A percentile compares a stretch with the other conserved stretches of the same genome.
Conservation (phyloP, 1,139 yeast species). For the Nakaseomyces sp. region DNA sequence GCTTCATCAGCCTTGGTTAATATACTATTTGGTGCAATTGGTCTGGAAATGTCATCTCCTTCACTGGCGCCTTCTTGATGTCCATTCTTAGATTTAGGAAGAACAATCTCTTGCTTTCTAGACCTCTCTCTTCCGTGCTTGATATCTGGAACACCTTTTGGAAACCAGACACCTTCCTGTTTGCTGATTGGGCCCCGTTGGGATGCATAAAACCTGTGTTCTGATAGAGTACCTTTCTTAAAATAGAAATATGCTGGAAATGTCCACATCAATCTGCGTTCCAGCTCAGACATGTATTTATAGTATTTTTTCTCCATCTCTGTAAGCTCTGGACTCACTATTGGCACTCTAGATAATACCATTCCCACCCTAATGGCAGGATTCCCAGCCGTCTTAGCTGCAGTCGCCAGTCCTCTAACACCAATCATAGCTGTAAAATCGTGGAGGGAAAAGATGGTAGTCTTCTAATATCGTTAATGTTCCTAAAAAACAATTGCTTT, state of each 20-base stretch:
- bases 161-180: conserved; percentile 68
- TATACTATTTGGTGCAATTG: conserved; percentile 64
- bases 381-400: conserved; percentile 11
- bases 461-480: too few relatives aligned
- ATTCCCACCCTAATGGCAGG: conserved; percentile 39
- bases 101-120: conserved; percentile 59
- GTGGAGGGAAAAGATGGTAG: too few relatives aligned
- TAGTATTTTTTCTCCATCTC: conserved; percentile 70
- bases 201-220: conserved; percentile 66
- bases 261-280: conserved; percentile 93
- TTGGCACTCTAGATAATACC: conserved; percentile 71
- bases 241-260: conserved; percentile 91
- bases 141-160: conserved; percentile 77
- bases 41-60: conserved; percentile 53
- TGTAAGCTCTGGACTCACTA: conserved; percentile 68
- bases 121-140: conserved; percentile 86
- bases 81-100: conserved; percentile 42
- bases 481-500: too few relatives aligned
- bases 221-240: conserved; percentile 82
- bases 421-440: not conserved
- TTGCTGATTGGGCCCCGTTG: conserved; percentile 68
- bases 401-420: conserved; percentile 7
- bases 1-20: conserved; percentile 64
- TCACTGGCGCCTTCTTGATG: conserved; percentile 31
- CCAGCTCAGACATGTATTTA: conserved; percentile 75